phyloP scores from a whole-genome alignment of 805 yeast genomes.

The Citeromyces matritensis region DNA sequence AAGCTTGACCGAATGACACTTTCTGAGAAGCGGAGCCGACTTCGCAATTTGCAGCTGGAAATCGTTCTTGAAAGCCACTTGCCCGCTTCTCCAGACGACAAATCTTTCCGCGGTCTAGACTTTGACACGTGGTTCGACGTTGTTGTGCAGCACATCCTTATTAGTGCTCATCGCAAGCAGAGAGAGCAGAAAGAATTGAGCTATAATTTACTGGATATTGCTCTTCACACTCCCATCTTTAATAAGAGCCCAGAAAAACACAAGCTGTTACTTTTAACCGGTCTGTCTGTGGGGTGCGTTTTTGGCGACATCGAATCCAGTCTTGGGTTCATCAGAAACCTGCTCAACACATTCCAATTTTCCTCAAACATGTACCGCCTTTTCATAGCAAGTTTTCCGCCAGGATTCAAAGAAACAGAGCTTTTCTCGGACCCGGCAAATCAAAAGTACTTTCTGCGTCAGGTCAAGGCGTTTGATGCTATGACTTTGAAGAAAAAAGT shows the following conservation, averaged over 20 bases:
- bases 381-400: slow-evolving; percentile 50
- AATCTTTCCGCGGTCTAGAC: slow-evolving; percentile 48
- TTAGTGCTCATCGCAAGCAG: slow-evolving; percentile 43
- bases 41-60: slow-evolving; percentile 10
- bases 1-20: too few species aligned
- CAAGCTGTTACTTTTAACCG: slow-evolving; percentile 45
- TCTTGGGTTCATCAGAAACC: slow-evolving; percentile 41
- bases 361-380: slow-evolving; percentile 51
- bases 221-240: slow-evolving; percentile 69
- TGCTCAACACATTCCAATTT: slow-evolving; percentile 62
- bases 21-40: too few species aligned
- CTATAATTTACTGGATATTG: slow-evolving; percentile 39
- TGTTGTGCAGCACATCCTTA: slow-evolving; percentile 65
- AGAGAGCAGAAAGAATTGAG: slow-evolving; percentile 11
- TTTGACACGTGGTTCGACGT: slow-evolving; percentile 78
- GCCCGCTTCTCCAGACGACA: slow-evolving; percentile 12
- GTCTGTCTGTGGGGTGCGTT: slow-evolving; percentile 36
- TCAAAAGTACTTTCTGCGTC: slow-evolving; percentile 83
- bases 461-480: slow-evolving; percentile 79
- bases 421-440: slow-evolving; percentile 65
- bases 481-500: slow-evolving; percentile 36
- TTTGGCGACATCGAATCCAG: slow-evolving; percentile 36
- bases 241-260: slow-evolving; percentile 46
- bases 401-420: slow-evolving; percentile 44
- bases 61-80: slow-evolving; percentile 3